Conservation (phyloP, 148 eudicot genomes). For the Pouteria glomerata region DNA sequence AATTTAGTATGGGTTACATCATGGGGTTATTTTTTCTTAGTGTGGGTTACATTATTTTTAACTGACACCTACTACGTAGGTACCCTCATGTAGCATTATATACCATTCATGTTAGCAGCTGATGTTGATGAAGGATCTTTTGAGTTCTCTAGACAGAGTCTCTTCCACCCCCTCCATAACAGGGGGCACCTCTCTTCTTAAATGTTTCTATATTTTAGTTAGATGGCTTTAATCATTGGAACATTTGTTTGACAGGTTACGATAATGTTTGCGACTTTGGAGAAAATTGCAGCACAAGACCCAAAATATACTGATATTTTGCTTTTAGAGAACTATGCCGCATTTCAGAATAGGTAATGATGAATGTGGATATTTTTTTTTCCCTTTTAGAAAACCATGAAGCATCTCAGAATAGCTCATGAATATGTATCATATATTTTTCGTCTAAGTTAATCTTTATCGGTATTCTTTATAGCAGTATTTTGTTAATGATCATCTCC, state of each 20-base stretch:
- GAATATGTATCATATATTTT: background rate
- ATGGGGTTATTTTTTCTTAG: background rate
- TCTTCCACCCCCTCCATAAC: background rate
- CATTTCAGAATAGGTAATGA: constrained; percentile 88
- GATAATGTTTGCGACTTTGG: constrained; percentile 89
- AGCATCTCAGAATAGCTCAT: background rate
- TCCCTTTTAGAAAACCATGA: background rate
- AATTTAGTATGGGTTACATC: background rate
- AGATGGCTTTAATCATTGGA: background rate
- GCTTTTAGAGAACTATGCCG: constrained; percentile 92
- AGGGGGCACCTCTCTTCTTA: no score
- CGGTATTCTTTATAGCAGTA: background rate
- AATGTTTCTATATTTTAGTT: background rate
- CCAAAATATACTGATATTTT: constrained; percentile 77
- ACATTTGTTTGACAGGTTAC: constrained; percentile 54
- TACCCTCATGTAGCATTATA: no score
- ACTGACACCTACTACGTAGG: no score
- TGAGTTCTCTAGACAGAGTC: background rate
- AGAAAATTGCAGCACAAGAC: constrained; percentile 78
- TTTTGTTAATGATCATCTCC: background rate
- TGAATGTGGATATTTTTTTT: background rate
- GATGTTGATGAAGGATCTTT: background rate
- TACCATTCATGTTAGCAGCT: background rate
- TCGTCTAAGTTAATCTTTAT: background rate
- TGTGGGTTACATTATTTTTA: no score